Evolutionary conservation across 768 basidiomycete species (phyloP), one percentile per base, ranked within the genome.

Genomic region (Kwoniella heveanensis): DNA sequence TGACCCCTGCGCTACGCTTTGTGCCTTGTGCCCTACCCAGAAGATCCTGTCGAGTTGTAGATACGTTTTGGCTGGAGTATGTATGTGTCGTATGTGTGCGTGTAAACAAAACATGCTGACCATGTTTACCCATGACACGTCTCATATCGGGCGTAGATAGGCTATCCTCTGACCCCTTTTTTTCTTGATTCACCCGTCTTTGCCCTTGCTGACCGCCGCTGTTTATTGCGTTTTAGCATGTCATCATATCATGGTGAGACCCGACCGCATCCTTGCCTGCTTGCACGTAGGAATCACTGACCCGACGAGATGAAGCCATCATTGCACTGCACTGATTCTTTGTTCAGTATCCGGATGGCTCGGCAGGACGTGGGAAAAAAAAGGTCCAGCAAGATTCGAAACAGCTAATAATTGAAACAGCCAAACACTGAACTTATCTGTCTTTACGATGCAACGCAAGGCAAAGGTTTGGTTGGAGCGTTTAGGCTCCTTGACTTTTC

Each of bases 191-290:
- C 39, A 44, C 39, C 39, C 39, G 39, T 19, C 19, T 7, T 7
- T 44, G 39, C 17, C 39, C 8, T 44, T 44, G 39, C 39, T 9
- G 15, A 10, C 39, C 17, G 39, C 19, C 39, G 9, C 39, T 44
- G 39, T 10, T 44, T 44, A 44, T 44, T 44, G 39, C 39, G 39
- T 44, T 44, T 44, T 44, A 44, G 39, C 39, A 44, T 44, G 39
- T 44, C 39, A 44, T 19, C 39, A 44, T 44, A 3, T 44, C 39
- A 44, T 44, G 39, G 39, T 44, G 39, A 44, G 39, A 44, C 39
- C 9, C 10, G 39, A 9, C 39, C 3, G 39, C 17, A 19, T 3
- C 39, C 39, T 3, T 32, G 32, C 7, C 13, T 32, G 32, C n/a
- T n/a, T n/a, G n/a, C n/a, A n/a, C n/a, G n/a, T n/a, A n/a, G n/a